phyloP scores from a whole-genome alignment of 805 yeast species.

The Candida dendrica region DNA sequence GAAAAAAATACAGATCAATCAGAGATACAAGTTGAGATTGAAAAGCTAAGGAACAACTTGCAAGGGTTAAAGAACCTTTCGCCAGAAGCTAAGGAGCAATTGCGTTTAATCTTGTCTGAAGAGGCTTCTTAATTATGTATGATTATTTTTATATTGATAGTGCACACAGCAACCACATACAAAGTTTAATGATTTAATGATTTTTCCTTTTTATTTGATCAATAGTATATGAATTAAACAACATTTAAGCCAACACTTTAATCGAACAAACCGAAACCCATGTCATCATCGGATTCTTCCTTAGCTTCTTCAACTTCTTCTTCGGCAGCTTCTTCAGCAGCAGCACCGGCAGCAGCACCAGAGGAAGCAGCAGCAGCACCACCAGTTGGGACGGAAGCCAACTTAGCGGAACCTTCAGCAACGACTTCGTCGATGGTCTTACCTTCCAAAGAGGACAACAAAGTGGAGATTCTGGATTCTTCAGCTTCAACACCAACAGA shows the following conservation, averaged over 20 bases:
- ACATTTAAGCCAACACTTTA: too few species aligned
- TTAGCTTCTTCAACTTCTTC: conserved; percentile 65
- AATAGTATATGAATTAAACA: too few species aligned
- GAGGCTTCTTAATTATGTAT: neutral
- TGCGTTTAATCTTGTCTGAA: conserved; percentile 2
- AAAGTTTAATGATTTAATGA: neutral
- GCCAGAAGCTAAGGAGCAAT: conserved; percentile 5
- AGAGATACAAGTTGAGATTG: conserved; percentile 11
- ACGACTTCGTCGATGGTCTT: conserved; percentile 85
- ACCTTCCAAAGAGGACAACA: conserved; percentile 86
- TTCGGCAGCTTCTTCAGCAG: conserved; percentile 63
- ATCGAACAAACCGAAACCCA: conserved; percentile 98
- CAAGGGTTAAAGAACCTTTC: conserved; percentile 15
- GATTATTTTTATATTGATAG: neutral
- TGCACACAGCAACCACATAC: neutral
- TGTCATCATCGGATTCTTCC: conserved; percentile 62
- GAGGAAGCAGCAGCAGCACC: conserved; percentile 88
- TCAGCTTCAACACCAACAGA: conserved; percentile 96
- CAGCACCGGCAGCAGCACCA: conserved; percentile 66
- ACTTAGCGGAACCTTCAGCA: conserved; percentile 92
- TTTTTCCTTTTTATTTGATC: neutral
- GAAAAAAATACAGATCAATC: conserved; percentile 11
- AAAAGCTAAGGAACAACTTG: conserved; percentile 10
- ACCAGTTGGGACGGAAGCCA: conserved; percentile 96
- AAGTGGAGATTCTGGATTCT: conserved; percentile 73